phyloP scores from a whole-genome alignment of 1,284 basidiomycete genomes.

The Ceratobasidium sp. region DNA sequence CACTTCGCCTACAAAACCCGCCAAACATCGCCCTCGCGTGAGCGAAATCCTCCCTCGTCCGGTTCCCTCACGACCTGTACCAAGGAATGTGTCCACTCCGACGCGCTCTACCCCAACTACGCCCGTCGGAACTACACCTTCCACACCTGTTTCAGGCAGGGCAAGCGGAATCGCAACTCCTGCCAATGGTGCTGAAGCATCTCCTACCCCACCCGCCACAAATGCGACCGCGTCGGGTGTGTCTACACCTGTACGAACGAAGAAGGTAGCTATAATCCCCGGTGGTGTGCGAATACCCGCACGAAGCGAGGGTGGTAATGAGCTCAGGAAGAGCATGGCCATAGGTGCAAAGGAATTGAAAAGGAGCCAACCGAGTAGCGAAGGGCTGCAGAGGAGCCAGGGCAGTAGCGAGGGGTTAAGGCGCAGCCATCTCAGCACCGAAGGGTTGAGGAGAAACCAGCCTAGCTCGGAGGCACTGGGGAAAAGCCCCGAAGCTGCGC shows the following conservation, averaged over 20 bases:
- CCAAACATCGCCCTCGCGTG: slow-evolving; percentile 18
- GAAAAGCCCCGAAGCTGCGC: slow-evolving; percentile 7
- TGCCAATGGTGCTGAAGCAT: neutral
- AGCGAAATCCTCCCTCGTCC: slow-evolving; percentile 35
- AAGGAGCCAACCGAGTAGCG: slow-evolving; percentile 15
- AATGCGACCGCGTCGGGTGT: neutral
- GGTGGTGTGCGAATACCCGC: slow-evolving; percentile 28
- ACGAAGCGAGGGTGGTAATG: neutral
- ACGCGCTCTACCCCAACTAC: slow-evolving; percentile 19
- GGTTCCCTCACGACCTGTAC: neutral
- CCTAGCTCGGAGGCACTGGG: slow-evolving; percentile 5
- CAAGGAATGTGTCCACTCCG: slow-evolving; percentile 28
- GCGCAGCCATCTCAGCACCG: neutral
- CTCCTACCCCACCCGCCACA: neutral
- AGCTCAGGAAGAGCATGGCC: slow-evolving; percentile 21
- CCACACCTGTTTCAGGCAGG: slow-evolving; percentile 3
- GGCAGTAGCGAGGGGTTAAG: slow-evolving; percentile 3
- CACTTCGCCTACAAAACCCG: neutral
- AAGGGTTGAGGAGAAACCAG: slow-evolving; percentile 15
- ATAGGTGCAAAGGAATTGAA: slow-evolving; percentile 2
- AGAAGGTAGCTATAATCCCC: slow-evolving; percentile 26
- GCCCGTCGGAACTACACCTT: neutral
- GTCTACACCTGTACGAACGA: neutral
- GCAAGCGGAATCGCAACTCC: too few species aligned
- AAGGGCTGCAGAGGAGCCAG: slow-evolving; percentile 11